Base-by-base conservation (phyloP, 805 yeast genomes). In the Diddensiella santjacobensis region DNA sequence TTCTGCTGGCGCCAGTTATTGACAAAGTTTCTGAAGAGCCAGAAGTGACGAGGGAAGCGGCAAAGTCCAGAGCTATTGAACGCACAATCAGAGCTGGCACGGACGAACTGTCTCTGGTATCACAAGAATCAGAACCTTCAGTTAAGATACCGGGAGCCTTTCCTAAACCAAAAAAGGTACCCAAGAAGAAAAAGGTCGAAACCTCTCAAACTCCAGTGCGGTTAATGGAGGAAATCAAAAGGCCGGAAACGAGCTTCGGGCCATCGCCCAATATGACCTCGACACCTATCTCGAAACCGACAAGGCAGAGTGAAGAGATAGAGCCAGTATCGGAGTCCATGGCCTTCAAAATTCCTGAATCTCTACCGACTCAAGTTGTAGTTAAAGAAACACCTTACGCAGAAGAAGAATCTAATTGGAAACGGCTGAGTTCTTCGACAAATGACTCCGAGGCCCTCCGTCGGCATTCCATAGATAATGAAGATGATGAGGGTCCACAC, bases 61-160 rank as follows among this genome's bases (percentile, higher is more conserved):
- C n/a, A n/a, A n/a, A n/a, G n/a, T n/a, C n/a, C n/a, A n/a, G n/a
- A n/a, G n/a, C n/a, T n/a, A n/a, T n/a, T n/a, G n/a, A n/a, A n/a
- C n/a, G n/a, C n/a, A n/a, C n/a, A n/a, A n/a, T n/a, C n/a, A n/a
- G n/a, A n/a, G n/a, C n/a, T 26, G 31, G 8, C 8, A 8, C 31
- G 8, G 31, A 26, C 13, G 31, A 26, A 13, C 31, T 26, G 13
- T 26, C 31, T 8, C 8, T 26, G 8, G 13, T 13, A 26, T 26
- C 31, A 8, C 31, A 26, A 13, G 38, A 35, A 18, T 22, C 44
- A 42, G 29, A 40, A 22, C 17, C 18, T 22, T 30, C 18, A 46
- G 47, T 38, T 19, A 24, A 44, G 19, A 44, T 44, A 29, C 48
- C 48, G 6, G 48, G 48, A 23, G 48, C 48, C 10, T 44, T 44